phyloP scores from a whole-genome alignment of 2,329 filamentous ascomycete genomes.

The Graphilbum fragrans region DNA sequence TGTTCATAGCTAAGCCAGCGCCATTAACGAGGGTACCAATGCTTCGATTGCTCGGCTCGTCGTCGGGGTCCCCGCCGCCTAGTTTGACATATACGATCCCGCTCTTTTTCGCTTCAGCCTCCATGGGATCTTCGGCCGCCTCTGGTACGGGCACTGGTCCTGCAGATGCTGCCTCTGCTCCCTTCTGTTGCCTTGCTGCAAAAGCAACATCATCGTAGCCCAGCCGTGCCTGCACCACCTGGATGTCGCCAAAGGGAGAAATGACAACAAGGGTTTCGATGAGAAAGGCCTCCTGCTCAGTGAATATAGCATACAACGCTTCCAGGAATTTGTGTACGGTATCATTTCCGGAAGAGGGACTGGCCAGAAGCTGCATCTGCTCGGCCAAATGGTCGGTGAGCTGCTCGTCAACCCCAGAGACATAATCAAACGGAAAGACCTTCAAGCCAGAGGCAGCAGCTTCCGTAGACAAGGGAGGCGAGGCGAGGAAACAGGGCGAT shows the following conservation, averaged over 20 bases:
- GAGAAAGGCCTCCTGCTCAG: slow-evolving; percentile 30
- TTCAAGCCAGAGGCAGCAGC: slow-evolving; percentile 11
- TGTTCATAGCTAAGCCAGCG: slow-evolving; percentile 85
- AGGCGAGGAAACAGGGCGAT: slow-evolving; percentile 51
- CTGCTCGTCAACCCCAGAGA: slow-evolving; percentile 28
- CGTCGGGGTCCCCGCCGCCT: slow-evolving; percentile 23
- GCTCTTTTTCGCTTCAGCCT: slow-evolving; percentile 32
- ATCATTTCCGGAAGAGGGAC: slow-evolving; percentile 24
- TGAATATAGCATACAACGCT: slow-evolving; percentile 39
- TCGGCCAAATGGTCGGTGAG: slow-evolving; percentile 27
- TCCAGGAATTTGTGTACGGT: slow-evolving; percentile 36
- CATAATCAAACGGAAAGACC: slow-evolving; percentile 52
- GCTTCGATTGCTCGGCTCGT: slow-evolving; percentile 22
- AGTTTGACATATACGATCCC: slow-evolving; percentile 71
- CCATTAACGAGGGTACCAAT: slow-evolving; percentile 83
- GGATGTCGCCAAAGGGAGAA: slow-evolving; percentile 8
- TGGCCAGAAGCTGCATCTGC: slow-evolving; percentile 41
- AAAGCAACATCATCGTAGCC: slow-evolving; percentile 34
- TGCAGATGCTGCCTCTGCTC: slow-evolving; percentile 12
- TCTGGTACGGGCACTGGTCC: slow-evolving; percentile 21
- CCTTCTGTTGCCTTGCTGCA: slow-evolving; percentile 26
- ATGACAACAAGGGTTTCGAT: slow-evolving; percentile 25
- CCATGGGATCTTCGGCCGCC: slow-evolving; percentile 19
- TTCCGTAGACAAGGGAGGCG: slow-evolving; percentile 21
- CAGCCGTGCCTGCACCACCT: slow-evolving; percentile 27